Evolutionary conservation across 1,284 basidiomycete species (phyloP).

Genomic region (Xerocomus cyaneibrunnescens): DNA sequence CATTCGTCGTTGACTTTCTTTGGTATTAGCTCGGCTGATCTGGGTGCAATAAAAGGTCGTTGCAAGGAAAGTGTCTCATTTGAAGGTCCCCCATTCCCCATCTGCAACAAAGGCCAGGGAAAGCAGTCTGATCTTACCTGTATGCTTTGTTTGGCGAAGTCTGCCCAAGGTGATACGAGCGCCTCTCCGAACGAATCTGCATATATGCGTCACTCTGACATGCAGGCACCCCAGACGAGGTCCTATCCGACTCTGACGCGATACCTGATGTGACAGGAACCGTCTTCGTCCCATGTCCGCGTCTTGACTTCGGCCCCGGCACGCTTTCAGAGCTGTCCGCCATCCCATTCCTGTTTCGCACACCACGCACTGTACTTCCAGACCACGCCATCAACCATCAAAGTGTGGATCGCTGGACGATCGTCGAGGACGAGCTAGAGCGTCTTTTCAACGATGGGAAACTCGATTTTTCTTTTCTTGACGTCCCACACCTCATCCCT

Average conservation of each 20-base stretch:
- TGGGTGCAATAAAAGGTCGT: background rate
- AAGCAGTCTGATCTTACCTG: slow-evolving; percentile 17
- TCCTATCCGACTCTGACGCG: background rate
- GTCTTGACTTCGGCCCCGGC: slow-evolving; percentile 18
- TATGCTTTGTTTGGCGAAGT: slow-evolving; percentile 18
- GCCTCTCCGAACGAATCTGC: slow-evolving; percentile 3
- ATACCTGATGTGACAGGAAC: background rate
- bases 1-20: slow-evolving; percentile 16
- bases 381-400: background rate
- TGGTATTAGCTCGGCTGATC: slow-evolving; percentile 9
- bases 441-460: slow-evolving; percentile 22
- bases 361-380: slow-evolving; percentile 17
- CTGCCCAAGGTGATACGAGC: slow-evolving; percentile 24
- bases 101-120: slow-evolving; percentile 23
- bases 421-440: slow-evolving; percentile 24
- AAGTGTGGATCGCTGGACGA: slow-evolving; percentile 12
- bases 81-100: background rate
- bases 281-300: background rate
- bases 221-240: slow-evolving; percentile 10
- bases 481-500: slow-evolving; percentile 16
- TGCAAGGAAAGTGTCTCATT: background rate
- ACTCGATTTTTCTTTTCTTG: slow-evolving; percentile 34
- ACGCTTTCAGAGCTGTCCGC: slow-evolving; percentile 31
- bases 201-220: slow-evolving; percentile 24
- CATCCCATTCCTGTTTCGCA: slow-evolving; percentile 33